A percentile compares a stretch with the other conserved stretches of the same genome.
Conservation (phyloP, 176 grass and related monocot genomes). For the Oryza brachyantha region DNA sequence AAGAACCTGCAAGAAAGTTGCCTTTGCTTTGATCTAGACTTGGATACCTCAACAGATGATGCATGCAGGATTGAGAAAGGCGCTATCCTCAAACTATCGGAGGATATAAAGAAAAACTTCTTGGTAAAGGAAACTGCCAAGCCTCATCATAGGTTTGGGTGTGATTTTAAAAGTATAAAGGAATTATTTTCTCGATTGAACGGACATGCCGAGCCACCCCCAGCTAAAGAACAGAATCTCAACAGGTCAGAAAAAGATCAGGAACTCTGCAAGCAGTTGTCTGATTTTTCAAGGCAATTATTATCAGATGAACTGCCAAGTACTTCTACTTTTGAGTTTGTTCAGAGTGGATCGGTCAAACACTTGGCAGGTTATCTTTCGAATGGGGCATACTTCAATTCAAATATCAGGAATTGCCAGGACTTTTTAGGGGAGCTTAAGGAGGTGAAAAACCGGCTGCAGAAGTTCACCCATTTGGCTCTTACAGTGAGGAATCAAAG, state of each 20-base stretch:
- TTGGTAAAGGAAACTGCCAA: constrained; percentile 31
- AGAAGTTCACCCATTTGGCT: constrained; percentile 51
- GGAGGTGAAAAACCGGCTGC: constrained; percentile 40
- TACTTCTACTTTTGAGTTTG: constrained; percentile 54
- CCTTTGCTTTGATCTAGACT: constrained; percentile 40
- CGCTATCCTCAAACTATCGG: constrained; percentile 41
- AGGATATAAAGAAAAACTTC: constrained; percentile 44
- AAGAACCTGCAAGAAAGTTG: constrained; percentile 34
- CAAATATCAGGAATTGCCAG: constrained; percentile 14
- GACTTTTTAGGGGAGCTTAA: constrained; percentile 2
- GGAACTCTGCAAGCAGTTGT: constrained; percentile 35
- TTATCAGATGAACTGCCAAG: constrained; percentile 42
- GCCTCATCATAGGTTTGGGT: constrained; percentile 22
- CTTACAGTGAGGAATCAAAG: constrained; percentile 26
- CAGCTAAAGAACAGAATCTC: no score
- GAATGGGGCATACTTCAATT: constrained; percentile 38
- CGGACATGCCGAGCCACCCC: constrained; percentile 18
- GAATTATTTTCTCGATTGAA: constrained; percentile 32
- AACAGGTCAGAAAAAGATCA: no score
- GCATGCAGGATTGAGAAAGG: constrained; percentile 45
- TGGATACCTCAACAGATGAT: not conserved
- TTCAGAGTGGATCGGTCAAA: constrained; percentile 48
- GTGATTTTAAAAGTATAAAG: constrained; percentile 27
- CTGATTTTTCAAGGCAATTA: constrained; percentile 42
- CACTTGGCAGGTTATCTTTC: constrained; percentile 52